phyloP scores from a whole-genome alignment of 192 early-diverging fungal genomes.

The Coemansia sp. region DNA sequence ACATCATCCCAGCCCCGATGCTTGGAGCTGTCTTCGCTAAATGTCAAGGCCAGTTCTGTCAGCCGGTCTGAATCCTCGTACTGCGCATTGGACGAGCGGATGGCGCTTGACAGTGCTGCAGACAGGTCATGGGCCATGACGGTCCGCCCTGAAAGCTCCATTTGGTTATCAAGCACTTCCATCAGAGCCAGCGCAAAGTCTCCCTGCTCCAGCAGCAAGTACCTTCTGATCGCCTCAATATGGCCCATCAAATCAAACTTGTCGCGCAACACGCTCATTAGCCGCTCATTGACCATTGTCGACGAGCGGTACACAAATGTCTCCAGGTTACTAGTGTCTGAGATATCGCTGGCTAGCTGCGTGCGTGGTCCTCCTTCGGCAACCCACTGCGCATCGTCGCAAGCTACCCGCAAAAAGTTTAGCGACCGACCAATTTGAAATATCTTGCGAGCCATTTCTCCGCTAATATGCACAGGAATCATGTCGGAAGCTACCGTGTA shows the following conservation, averaged over 20 bases:
- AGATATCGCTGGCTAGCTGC: slow-evolving; percentile 51
- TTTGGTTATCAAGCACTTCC: slow-evolving; percentile 66
- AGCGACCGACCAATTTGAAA: slow-evolving; percentile 83
- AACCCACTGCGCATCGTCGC: slow-evolving; percentile 64
- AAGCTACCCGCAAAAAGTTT: slow-evolving; percentile 73
- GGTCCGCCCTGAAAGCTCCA: slow-evolving; percentile 66
- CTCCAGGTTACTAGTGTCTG: slow-evolving; percentile 68
- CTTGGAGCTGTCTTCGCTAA: slow-evolving; percentile 21
- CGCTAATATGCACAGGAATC: slow-evolving; percentile 83
- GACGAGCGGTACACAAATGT: slow-evolving; percentile 72
- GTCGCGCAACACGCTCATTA: slow-evolving; percentile 73
- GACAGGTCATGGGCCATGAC: slow-evolving; percentile 89
- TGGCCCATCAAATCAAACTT: slow-evolving; percentile 85
- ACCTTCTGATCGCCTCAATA: slow-evolving; percentile 79
- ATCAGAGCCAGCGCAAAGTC: slow-evolving; percentile 91
- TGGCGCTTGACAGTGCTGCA: slow-evolving; percentile 76
- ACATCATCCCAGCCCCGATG: slow-evolving; percentile 87
- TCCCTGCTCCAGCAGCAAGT: slow-evolving; percentile 88
- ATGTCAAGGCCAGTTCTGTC: slow-evolving; percentile 43
- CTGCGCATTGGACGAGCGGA: slow-evolving; percentile 87
- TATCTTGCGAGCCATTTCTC: slow-evolving; percentile 78
- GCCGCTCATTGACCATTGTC: slow-evolving; percentile 64
- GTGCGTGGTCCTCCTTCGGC: slow-evolving; percentile 29
- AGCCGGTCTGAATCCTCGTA: slow-evolving; percentile 76
- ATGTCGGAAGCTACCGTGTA: slow-evolving; percentile 74